phyloP scores from a whole-genome alignment of 306 rosid species.

The Trichosanthes cucumerina region DNA sequence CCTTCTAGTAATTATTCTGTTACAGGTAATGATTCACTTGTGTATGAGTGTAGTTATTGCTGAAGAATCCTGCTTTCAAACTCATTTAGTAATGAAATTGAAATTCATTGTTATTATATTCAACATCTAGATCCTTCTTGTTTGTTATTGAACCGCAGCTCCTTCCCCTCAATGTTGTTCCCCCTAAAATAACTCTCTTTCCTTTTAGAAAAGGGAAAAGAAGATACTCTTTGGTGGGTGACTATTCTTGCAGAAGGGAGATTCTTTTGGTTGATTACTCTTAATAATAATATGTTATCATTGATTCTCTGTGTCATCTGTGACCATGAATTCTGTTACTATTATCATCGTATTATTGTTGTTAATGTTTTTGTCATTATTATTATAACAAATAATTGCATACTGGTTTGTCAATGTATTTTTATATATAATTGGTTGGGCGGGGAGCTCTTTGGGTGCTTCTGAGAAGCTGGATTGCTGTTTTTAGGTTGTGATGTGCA shows the following conservation, averaged over 20 bases:
- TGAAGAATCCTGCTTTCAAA: conserved; percentile 29
- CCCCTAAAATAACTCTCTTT: neutral
- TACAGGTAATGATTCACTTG: conserved; percentile 83
- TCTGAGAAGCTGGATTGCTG: neutral
- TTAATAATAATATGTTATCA: neutral
- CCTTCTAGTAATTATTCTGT: conserved; percentile 99
- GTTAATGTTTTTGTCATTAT: neutral
- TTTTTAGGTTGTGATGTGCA: neutral
- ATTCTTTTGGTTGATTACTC: neutral
- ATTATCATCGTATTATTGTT: neutral
- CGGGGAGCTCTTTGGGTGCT: neutral
- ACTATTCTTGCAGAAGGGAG: neutral
- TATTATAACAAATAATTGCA: neutral
- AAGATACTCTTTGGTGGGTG: neutral
- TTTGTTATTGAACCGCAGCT: neutral
- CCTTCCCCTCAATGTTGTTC: neutral
- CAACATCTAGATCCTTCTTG: neutral
- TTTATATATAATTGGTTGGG: neutral
- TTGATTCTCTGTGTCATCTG: neutral
- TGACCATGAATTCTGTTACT: neutral
- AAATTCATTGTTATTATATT: neutral
- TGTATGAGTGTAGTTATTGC: conserved; percentile 51
- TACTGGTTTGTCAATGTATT: neutral
- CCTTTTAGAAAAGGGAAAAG: neutral
- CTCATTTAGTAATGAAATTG: conserved; percentile 14